Evolutionary conservation across 2,329 filamentous ascomycete species (phyloP), one percentile per base, ranked within the genome.

Genomic region (Botryosphaeria agaves): DNA sequence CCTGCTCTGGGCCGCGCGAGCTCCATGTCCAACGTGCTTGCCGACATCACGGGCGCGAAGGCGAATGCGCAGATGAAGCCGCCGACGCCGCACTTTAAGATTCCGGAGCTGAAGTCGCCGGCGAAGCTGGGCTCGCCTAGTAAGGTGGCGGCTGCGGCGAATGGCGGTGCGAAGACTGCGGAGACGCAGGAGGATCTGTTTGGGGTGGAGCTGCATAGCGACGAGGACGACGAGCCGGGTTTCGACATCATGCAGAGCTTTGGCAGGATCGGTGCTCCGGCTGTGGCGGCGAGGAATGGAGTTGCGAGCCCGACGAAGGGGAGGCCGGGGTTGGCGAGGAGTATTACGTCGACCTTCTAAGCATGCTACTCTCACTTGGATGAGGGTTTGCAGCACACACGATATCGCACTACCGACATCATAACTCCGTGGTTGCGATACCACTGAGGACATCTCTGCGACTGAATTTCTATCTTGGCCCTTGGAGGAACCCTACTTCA

Each of bases 231-330:
- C 34, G 71, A 75, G 35, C 54, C 66, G 9, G 70, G 66, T 2
- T 64, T 83, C 30, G 78, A 84, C 42, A 75, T 84, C 39, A 64
- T 79, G 27, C 73, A 80, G 45, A 76, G 76, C 7, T 84, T 83
- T 43, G 70, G 76, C 47, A 78, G 75, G 56, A 83, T 84, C 46
- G 77, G 77, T 30, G 47, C 52, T 4, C 40, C 44, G 15, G 41
- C 42, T 26, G 45, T 51, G 21, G 48, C 49, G 5, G 26, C 7
- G 16, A 9, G 15, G 11, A 27, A 15, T 4, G 15, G 12, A 5
- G 26, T 9, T 27, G 26, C 11, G 12, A 14, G 4, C n/a, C 12
- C 12, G 12, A 9, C 16, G 26, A 27, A 27, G 26, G 26, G 26
- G 12, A 27, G 26, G 26, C 26, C 26, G 9, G 26, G 26, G 5